Conservation (phyloP, 2,329 filamentous ascomycete species). For the Elsinoe arachidis region DNA sequence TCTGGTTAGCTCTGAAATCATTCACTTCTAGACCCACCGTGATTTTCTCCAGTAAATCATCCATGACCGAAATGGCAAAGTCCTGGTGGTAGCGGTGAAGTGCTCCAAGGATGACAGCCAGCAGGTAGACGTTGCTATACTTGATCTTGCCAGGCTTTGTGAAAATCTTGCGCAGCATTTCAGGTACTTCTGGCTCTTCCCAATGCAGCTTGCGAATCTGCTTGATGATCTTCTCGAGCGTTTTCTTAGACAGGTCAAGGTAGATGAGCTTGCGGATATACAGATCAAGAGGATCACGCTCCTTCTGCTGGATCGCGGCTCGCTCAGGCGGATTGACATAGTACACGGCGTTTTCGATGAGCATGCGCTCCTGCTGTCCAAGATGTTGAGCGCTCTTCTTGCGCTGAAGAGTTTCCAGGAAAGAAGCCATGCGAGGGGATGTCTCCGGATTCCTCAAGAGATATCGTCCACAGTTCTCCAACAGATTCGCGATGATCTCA, state of each 20-base stretch:
- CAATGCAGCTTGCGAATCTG: slow-evolving; percentile 93
- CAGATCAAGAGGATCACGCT: slow-evolving; percentile 83
- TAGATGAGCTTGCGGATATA: slow-evolving; percentile 92
- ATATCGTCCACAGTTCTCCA: slow-evolving; percentile 95
- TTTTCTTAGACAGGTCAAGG: slow-evolving; percentile 85
- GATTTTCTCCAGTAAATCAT: slow-evolving; percentile 83
- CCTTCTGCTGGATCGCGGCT: slow-evolving; percentile 91
- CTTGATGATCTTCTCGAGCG: slow-evolving; percentile 87
- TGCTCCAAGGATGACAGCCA: slow-evolving; percentile 81
- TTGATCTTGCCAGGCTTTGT: slow-evolving; percentile 96
- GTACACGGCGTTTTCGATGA: slow-evolving; percentile 96
- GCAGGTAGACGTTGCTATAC: slow-evolving; percentile 89
- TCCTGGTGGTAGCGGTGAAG: slow-evolving; percentile 85
- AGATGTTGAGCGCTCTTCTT: slow-evolving; percentile 96
- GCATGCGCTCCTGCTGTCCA: slow-evolving; percentile 91
- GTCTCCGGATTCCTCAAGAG: slow-evolving; percentile 88
- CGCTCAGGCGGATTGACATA: slow-evolving; percentile 94
- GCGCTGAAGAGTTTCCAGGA: slow-evolving; percentile 86
- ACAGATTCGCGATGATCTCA: slow-evolving; percentile 89
- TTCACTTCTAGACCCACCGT: slow-evolving; percentile 85
- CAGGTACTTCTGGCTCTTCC: slow-evolving; percentile 83
- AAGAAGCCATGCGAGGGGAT: slow-evolving; percentile 83
- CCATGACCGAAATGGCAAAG: slow-evolving; percentile 85
- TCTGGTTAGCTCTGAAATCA: slow-evolving; percentile 95
- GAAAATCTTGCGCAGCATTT: slow-evolving; percentile 79